Evolutionary conservation across 352 stramenopile genomes (phyloP), one percentile per base, ranked within the genome.

Genomic region (Pythium dissimile): DNA sequence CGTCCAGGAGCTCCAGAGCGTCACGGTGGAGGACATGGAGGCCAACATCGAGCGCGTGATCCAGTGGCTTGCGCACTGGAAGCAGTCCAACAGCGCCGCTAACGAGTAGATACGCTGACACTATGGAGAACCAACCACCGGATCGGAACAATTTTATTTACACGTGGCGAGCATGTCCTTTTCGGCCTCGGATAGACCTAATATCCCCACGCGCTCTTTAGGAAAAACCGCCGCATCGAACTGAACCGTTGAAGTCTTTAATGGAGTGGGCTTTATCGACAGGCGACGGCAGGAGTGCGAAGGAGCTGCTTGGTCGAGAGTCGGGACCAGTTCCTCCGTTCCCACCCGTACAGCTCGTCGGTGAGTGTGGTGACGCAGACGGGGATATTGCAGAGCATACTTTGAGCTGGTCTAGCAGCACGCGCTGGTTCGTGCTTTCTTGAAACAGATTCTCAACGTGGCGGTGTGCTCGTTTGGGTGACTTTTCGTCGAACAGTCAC

Each of bases 21-120:
- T 97, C 64, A 98, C 88, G 32, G 76, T 98, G 6, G 92, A 98
- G 39, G 95, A 99, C 51, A 96, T 99, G 88, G 94, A 99, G 42
- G 82, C 59, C 55, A 99, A 98, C 80, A 79, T 98, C 10, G 78
- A 95, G 46, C 86, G 96, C 42, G 86, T 98, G 23, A 59, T 86
- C 39, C 67, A 80, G 55, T 99, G 97, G 97, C 67, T 90, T 44
- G 74, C 97, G 55, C 86, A 97, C 59, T 99, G 96, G 95, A 79
- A 94, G 45, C 62, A 45, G 18, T 69, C 92, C 52, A 75, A 92
- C 47, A 10, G 38, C 35, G 37, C 57, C 8, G 49, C n/a, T n/a
- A n/a, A 77, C 23, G 44, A 75, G 31, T 59, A 72, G 42, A 47
- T 15, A 34, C 8, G 7, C 43, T n/a, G n/a, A n/a, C n/a, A n/a